Evolutionary conservation across 352 stramenopile genomes (phyloP).

Genomic region (Blastocystis sp.): DNA sequence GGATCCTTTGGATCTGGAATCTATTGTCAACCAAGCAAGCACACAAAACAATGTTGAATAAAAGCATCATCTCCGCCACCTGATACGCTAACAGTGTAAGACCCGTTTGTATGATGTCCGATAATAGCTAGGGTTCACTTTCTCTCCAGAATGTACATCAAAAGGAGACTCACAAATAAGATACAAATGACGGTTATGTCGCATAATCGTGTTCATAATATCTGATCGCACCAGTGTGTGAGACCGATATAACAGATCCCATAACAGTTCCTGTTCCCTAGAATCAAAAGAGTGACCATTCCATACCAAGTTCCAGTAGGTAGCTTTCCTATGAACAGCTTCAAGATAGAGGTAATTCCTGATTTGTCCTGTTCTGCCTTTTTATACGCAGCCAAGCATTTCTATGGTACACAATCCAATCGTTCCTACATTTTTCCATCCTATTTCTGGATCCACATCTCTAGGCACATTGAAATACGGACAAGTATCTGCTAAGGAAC

Average conservation of each 20-base stretch:
- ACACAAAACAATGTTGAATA: not conserved
- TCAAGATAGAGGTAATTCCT: not conserved
- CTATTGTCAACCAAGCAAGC: not conserved
- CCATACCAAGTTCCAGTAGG: not conserved
- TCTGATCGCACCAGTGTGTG: not conserved
- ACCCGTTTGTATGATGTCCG: not conserved
- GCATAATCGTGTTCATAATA: not conserved
- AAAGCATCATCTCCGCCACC: not conserved
- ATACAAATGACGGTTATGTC: not conserved
- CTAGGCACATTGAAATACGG: not conserved
- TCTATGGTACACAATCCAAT: not conserved
- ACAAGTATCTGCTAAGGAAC: not conserved
- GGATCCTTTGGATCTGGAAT: not conserved
- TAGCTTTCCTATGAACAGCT: not conserved
- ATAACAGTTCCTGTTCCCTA: conserved; percentile 6
- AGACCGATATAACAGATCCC: not conserved
- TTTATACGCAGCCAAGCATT: not conserved
- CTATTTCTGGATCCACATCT: not conserved
- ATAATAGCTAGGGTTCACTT: not conserved
- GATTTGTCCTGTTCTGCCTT: not conserved
- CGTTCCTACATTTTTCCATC: not conserved
- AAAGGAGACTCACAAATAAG: not conserved
- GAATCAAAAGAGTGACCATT: not conserved
- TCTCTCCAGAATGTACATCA: not conserved
- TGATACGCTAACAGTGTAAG: not conserved